phyloP scores from a whole-genome alignment of 345 rosid genomes.

The Bretschneidera sinensis region DNA sequence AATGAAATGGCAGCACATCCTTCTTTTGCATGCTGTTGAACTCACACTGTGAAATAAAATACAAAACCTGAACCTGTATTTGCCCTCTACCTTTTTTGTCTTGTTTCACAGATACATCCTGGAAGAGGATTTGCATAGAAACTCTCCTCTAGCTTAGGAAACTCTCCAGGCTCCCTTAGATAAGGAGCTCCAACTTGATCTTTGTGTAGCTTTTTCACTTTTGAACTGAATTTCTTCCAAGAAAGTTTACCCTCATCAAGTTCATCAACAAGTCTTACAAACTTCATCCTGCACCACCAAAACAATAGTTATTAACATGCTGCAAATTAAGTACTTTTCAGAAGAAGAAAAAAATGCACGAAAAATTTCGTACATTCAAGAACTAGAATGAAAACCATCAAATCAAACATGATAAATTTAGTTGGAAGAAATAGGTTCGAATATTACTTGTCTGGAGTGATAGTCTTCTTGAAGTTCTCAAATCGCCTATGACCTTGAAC shows the following conservation, averaged over 20 bases:
- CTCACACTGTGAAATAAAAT: constrained; percentile 11
- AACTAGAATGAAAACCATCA: neutral
- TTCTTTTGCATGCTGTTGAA: constrained; percentile 15
- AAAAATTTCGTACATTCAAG: constrained; percentile 9
- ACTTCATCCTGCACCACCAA: constrained; percentile 61
- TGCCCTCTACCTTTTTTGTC: constrained; percentile 16
- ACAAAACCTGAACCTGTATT: constrained; percentile 16
- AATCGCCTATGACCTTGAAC: constrained; percentile 91
- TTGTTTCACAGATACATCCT: constrained; percentile 71
- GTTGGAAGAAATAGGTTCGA: constrained; percentile 2
- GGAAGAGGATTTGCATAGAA: constrained; percentile 88
- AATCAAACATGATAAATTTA: neutral
- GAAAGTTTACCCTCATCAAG: constrained; percentile 67
- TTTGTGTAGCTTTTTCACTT: constrained; percentile 76
- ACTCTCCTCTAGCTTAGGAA: constrained; percentile 90
- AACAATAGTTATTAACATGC: neutral
- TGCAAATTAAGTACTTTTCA: neutral
- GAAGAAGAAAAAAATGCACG: no score
- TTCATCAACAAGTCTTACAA: constrained; percentile 76
- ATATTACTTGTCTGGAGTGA: constrained; percentile 79
- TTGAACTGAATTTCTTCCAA: constrained; percentile 83
- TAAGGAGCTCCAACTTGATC: constrained; percentile 72
- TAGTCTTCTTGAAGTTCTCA: constrained; percentile 80
- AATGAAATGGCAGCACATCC: constrained; percentile 1
- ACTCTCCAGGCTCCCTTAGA: constrained; percentile 64